phyloP scores from a whole-genome alignment of 805 yeast species.

The Starmerella roubikii region DNA sequence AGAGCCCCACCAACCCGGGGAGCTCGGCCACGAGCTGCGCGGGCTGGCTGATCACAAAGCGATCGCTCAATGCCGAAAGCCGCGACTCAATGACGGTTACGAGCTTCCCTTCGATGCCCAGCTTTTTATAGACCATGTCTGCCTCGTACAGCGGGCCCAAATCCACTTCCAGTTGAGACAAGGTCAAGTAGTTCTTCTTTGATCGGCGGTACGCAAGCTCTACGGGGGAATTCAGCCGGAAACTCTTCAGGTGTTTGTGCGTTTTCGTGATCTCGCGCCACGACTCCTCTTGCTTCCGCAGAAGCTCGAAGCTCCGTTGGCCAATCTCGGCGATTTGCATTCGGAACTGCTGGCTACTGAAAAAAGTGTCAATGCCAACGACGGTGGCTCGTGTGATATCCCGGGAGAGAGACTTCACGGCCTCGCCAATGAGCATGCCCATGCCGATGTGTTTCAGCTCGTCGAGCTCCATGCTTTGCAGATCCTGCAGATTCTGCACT shows the following conservation, averaged over 20 bases:
- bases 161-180: constrained; percentile 37
- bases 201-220: constrained; percentile 64
- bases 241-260: constrained; percentile 36
- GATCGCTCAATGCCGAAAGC: constrained; percentile 63
- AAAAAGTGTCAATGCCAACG: not conserved
- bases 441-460: constrained; percentile 58
- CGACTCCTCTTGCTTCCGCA: constrained; percentile 40
- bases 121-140: constrained; percentile 62
- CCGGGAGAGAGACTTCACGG: constrained; percentile 62
- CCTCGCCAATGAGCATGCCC: constrained; percentile 54
- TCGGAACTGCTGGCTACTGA: constrained; percentile 22
- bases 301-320: constrained; percentile 38
- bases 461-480: constrained; percentile 54
- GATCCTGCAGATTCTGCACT: constrained; percentile 63
- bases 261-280: constrained; percentile 42
- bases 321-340: constrained; percentile 39
- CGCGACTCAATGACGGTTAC: constrained; percentile 44
- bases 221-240: constrained; percentile 72
- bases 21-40: constrained; percentile 26
- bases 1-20: constrained; percentile 55
- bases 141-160: constrained; percentile 72
- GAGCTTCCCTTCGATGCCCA: constrained; percentile 51
- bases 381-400: constrained; percentile 62
- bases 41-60: constrained; percentile 36
- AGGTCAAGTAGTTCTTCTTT: constrained; percentile 33